These are phyloP conservation scores for Coemansia sp. DNA, from an alignment of 192 early-diverging fungal species.

Conservation along the genomic window DNA sequence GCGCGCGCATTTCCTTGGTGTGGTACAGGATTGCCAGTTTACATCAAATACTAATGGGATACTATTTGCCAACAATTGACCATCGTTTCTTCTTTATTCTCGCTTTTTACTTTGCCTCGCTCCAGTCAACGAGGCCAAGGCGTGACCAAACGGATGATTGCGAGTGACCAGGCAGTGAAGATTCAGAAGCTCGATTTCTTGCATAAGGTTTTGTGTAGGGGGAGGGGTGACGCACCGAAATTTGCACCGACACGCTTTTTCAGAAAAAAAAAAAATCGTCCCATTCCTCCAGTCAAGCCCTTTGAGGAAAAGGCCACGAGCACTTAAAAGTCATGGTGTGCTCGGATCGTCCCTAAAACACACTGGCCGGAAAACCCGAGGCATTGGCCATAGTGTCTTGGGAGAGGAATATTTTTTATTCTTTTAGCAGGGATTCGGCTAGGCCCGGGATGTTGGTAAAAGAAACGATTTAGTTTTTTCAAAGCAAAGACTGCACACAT, in stretches of 20 bases:
- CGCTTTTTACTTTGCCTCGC: background rate
- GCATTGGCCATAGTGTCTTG: background rate
- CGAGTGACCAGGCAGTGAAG: background rate
- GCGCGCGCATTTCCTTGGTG: background rate
- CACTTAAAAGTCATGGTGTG: background rate
- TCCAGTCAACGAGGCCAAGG: no score
- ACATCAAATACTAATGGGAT: conserved; percentile 6
- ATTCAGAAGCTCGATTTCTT: background rate
- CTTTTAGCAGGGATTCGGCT: background rate
- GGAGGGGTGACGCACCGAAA: conserved; percentile 7
- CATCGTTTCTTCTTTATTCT: background rate
- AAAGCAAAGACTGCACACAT: background rate
- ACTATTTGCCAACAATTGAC: background rate
- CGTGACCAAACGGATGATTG: background rate
- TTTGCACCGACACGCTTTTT: background rate
- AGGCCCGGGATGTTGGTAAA: background rate
- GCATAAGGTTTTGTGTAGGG: background rate
- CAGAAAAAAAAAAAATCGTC: background rate
- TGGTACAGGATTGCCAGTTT: background rate
- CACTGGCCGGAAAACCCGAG: background rate
- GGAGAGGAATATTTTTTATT: background rate
- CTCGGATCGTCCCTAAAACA: background rate
- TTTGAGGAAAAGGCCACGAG: background rate
- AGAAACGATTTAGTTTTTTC: background rate
- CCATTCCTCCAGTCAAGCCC: background rate